Conservation (phyloP, 768 basidiomycete species). For the Lanmaoa pseudosensibilis region DNA sequence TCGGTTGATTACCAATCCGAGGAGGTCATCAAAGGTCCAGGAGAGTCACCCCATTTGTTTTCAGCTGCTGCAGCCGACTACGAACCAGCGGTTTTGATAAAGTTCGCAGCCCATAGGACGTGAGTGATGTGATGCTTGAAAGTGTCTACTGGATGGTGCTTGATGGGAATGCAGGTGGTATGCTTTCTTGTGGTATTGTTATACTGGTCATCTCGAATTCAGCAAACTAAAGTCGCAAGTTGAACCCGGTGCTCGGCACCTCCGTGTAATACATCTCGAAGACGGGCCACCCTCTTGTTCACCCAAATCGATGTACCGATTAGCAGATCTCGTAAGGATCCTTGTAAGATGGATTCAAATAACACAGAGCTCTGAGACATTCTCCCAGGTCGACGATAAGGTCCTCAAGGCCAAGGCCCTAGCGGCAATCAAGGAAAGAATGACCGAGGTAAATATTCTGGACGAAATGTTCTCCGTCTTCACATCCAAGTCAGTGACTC, state of each 20-base stretch:
- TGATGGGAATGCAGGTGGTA: slow-evolving; percentile 17
- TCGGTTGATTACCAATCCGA: neutral
- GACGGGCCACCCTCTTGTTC: slow-evolving; percentile 25
- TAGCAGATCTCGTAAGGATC: slow-evolving; percentile 32
- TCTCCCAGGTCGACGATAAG: slow-evolving; percentile 16
- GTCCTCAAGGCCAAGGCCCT: slow-evolving; percentile 20
- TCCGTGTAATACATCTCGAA: neutral
- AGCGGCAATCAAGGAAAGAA: slow-evolving; percentile 15
- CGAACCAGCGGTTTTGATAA: slow-evolving; percentile 2
- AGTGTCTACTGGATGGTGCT: neutral
- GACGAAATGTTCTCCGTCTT: slow-evolving; percentile 30
- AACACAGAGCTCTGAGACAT: neutral
- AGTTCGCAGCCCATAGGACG: slow-evolving; percentile 21
- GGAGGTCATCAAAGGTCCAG: slow-evolving; percentile 6
- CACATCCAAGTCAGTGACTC: slow-evolving; percentile 20
- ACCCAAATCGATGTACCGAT: slow-evolving; percentile 40
- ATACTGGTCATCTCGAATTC: slow-evolving; percentile 23
- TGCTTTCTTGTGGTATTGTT: slow-evolving; percentile 29
- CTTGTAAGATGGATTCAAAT: neutral
- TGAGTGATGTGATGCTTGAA: neutral
- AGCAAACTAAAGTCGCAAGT: slow-evolving; percentile 17
- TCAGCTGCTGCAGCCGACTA: neutral
- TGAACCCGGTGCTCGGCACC: neutral
- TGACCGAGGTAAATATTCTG: slow-evolving; percentile 21
- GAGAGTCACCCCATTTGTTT: neutral